Conservation (phyloP, 768 basidiomycete genomes). For the Trametes elegans region DNA sequence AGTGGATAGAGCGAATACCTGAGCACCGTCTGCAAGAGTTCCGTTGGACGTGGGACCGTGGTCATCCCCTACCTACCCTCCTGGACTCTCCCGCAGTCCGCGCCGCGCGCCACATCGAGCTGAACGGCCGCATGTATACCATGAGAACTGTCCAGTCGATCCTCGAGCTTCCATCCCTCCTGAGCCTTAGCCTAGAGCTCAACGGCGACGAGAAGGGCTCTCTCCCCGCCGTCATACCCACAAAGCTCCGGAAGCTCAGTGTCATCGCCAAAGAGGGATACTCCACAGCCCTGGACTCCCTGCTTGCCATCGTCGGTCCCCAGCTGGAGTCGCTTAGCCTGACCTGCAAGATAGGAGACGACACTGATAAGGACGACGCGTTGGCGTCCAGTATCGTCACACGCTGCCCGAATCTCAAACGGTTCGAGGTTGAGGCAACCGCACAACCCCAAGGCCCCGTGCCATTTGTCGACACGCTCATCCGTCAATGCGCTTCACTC, state of each 20-base stretch:
- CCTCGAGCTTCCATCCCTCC: constrained; percentile 4
- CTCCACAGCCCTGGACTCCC: not conserved
- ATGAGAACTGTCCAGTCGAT: not conserved
- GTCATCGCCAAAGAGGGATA: not conserved
- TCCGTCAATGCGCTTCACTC: not conserved
- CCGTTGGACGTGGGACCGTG: constrained; percentile 10
- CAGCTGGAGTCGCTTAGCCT: constrained; percentile 2
- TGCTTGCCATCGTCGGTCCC: constrained; percentile 1
- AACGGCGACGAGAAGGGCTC: constrained; percentile 1
- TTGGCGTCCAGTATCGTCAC: not conserved
- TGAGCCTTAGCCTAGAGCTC: constrained; percentile 5
- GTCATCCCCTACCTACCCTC: not conserved
- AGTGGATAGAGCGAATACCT: constrained; percentile 6
- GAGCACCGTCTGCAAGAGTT: constrained; percentile 1
- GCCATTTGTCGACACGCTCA: not conserved
- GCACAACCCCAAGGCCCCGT: not conserved
- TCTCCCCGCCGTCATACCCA: not conserved
- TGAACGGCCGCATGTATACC: constrained; percentile 4
- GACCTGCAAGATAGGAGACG: not conserved
- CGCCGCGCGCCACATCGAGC: not conserved
- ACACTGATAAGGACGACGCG: not conserved
- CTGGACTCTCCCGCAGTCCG: not conserved
- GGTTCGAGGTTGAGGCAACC: not conserved
- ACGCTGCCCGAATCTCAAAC: constrained; percentile 1
- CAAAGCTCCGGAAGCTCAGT: not conserved